Conservation (phyloP, 2,329 filamentous ascomycete genomes). For the Ploettnerulaceae sp. region DNA sequence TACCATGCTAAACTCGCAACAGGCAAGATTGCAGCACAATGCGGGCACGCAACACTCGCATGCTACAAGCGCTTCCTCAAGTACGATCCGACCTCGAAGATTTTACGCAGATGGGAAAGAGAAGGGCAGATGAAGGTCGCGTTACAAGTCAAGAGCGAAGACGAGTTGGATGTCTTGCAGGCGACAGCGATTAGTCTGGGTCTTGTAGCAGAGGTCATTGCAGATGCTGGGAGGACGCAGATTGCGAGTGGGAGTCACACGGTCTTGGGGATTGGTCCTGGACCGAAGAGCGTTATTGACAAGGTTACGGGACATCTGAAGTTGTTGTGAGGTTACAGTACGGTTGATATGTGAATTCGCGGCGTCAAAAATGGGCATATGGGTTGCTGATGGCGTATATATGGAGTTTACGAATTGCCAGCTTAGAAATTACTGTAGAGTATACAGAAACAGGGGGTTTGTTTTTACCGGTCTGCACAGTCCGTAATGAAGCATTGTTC, state of each 20-base stretch:
- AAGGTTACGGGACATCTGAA: slow-evolving; percentile 80
- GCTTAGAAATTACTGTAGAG: too few relatives aligned
- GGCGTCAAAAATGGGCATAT: too few relatives aligned
- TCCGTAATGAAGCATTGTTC: too few relatives aligned
- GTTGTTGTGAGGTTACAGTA: slow-evolving; percentile 67
- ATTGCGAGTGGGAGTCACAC: slow-evolving; percentile 91
- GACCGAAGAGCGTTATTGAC: slow-evolving; percentile 82
- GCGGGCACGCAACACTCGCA: slow-evolving; percentile 90
- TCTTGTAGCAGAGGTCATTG: slow-evolving; percentile 82
- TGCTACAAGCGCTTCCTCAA: slow-evolving; percentile 83
- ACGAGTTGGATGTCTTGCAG: slow-evolving; percentile 69
- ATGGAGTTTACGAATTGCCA: too few relatives aligned
- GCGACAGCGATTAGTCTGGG: slow-evolving; percentile 78
- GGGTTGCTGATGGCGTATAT: too few relatives aligned
- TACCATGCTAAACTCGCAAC: neutral
- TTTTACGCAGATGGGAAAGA: slow-evolving; percentile 81
- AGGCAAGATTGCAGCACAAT: slow-evolving; percentile 98
- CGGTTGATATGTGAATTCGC: too few relatives aligned
- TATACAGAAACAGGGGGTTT: too few relatives aligned
- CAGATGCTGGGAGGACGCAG: slow-evolving; percentile 95
- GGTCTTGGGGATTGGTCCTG: slow-evolving; percentile 78
- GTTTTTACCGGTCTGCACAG: too few relatives aligned
- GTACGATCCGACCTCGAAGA: slow-evolving; percentile 48
- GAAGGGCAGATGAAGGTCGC: slow-evolving; percentile 91
- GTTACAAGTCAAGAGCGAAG: slow-evolving; percentile 80